A percentile compares a stretch with the other conserved stretches of the same genome.
Conservation (phyloP, 805 yeast species). For the Starmerella vitae region DNA sequence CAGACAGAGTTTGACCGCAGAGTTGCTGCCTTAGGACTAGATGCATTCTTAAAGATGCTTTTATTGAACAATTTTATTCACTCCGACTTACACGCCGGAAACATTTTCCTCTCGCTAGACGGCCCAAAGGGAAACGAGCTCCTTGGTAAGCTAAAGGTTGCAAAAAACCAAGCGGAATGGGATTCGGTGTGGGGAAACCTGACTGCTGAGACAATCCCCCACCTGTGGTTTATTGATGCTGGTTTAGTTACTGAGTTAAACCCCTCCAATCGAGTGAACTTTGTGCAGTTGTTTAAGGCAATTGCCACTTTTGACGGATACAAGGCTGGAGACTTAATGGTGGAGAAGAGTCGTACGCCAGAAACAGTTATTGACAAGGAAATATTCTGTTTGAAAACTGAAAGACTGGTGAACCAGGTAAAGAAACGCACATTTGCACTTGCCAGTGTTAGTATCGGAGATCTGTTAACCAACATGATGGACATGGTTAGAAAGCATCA, state of each 20-base stretch:
- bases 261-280: conserved; percentile 62
- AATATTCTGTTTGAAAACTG: conserved; percentile 76
- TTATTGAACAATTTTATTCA: conserved; percentile 88
- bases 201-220: conserved; percentile 45
- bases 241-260: conserved; percentile 88
- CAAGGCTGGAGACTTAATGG: conserved; percentile 88
- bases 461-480: conserved; percentile 70
- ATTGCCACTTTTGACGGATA: conserved; percentile 88
- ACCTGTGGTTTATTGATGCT: conserved; percentile 80
- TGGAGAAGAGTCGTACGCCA: conserved; percentile 88
- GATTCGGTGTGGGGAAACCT: conserved; percentile 35
- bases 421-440: conserved; percentile 80
- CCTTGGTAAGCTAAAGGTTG: conserved; percentile 19
- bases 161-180: conserved; percentile 32
- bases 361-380: conserved; percentile 78
- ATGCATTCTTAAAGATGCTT: conserved; percentile 85
- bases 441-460: conserved; percentile 87
- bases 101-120: conserved; percentile 47
- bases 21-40: conserved; percentile 70
- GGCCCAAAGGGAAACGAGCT: conserved; percentile 12
- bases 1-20: conserved; percentile 32
- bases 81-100: conserved; percentile 95
- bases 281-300: conserved; percentile 78
- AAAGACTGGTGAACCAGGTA: conserved; percentile 64
- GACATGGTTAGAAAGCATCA: conserved; percentile 88